Conservation (phyloP, 148 eudicot species). For the Nyssa sinensis region DNA sequence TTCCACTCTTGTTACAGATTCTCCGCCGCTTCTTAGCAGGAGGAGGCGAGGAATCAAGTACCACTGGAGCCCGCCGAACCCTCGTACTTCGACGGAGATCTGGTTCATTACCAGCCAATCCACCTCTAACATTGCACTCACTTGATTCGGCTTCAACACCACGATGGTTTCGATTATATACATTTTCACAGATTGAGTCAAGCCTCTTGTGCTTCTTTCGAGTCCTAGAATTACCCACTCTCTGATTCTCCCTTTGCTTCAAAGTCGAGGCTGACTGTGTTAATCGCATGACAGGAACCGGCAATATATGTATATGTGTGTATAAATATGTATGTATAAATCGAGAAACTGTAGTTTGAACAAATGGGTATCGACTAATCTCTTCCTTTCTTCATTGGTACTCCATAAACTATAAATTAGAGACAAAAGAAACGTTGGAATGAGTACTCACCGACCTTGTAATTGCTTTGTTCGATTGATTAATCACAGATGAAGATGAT, state of each 20-base stretch:
- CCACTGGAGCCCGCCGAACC: slow-evolving; percentile 59
- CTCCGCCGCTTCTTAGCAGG: slow-evolving; percentile 65
- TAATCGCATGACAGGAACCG: slow-evolving; percentile 62
- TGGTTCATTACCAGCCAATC: slow-evolving; percentile 30
- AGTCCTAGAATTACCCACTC: slow-evolving; percentile 41
- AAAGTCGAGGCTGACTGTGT: slow-evolving; percentile 40
- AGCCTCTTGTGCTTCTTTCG: slow-evolving; percentile 80
- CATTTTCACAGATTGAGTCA: slow-evolving; percentile 75
- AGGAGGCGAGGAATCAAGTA: slow-evolving; percentile 79
- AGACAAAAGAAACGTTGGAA: background rate
- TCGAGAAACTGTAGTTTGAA: slow-evolving; percentile 2
- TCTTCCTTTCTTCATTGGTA: background rate
- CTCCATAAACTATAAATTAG: slow-evolving; percentile 1
- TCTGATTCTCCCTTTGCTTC: slow-evolving; percentile 37
- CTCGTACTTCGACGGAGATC: slow-evolving; percentile 78
- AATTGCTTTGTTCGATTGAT: slow-evolving; percentile 3
- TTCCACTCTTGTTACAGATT: slow-evolving; percentile 25
- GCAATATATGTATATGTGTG: background rate
- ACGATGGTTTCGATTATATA: slow-evolving; percentile 46
- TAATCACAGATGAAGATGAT: slow-evolving; percentile 14
- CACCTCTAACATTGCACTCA: slow-evolving; percentile 30
- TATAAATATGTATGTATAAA: background rate
- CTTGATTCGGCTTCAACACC: slow-evolving; percentile 32
- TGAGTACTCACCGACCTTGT: slow-evolving; percentile 14
- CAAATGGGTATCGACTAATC: background rate